phyloP scores from a whole-genome alignment of 2,329 filamentous ascomycete species.

The Hymenoscyphus fructigenus region DNA sequence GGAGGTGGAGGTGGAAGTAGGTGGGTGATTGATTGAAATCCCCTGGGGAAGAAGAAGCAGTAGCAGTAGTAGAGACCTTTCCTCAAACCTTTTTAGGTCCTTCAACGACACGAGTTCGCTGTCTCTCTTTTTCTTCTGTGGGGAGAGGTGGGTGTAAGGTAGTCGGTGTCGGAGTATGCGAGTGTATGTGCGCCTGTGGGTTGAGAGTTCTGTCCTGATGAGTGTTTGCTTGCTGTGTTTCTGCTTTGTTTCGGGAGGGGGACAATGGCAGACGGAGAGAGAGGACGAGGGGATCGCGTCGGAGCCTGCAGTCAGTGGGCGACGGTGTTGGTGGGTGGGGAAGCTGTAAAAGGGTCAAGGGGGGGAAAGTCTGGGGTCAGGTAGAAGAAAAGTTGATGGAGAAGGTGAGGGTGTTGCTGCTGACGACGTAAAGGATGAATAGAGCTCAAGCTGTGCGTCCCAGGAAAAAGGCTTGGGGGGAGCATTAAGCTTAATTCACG shows the following conservation, averaged over 20 bases:
- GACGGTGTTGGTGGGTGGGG: neutral
- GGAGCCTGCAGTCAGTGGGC: constrained; percentile 6
- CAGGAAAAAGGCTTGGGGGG: neutral
- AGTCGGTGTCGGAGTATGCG: neutral
- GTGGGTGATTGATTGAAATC: constrained; percentile 17
- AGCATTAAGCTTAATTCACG: neutral
- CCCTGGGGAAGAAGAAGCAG: constrained; percentile 31
- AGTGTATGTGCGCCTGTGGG: constrained; percentile 5
- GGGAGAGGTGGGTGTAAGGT: neutral
- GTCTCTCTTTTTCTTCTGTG: constrained; percentile 14
- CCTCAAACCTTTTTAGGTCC: constrained; percentile 38
- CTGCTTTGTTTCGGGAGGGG: constrained; percentile 30
- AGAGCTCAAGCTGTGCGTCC: constrained; percentile 4
- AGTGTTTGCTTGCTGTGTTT: constrained; percentile 30
- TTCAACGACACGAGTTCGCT: constrained; percentile 28
- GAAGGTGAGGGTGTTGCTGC: neutral
- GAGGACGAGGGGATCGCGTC: neutral
- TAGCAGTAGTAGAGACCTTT: constrained; percentile 36
- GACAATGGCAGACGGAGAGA: constrained; percentile 17
- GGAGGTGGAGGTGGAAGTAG: constrained; percentile 16
- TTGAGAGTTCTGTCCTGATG: constrained; percentile 10
- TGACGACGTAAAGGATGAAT: neutral
- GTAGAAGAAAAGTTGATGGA: neutral
- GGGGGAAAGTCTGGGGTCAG: neutral
- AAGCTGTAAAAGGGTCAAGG: neutral